Evolutionary conservation across 2,329 filamentous ascomycete species (phyloP).

Genomic region (Colletotrichum spaethianum): DNA sequence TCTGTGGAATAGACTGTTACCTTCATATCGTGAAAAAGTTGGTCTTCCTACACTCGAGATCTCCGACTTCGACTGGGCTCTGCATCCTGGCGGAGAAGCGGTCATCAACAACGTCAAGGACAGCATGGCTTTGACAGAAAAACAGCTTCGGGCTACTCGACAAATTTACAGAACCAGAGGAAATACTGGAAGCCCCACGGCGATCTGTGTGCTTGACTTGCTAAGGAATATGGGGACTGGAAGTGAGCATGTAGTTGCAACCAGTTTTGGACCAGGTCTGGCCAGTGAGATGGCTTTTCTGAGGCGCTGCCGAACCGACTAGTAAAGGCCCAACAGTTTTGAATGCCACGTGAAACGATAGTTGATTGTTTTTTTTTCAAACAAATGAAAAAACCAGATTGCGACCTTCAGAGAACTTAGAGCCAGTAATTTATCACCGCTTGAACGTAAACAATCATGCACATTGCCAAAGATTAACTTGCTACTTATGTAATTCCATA

Average conservation of each 20-base stretch:
- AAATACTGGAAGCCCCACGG: constrained; percentile 25
- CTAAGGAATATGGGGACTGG: constrained; percentile 21
- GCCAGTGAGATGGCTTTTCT: constrained; percentile 31
- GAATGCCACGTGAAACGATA: too few relatives aligned
- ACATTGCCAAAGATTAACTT: too few relatives aligned
- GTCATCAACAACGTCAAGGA: constrained; percentile 25
- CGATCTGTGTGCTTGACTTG: constrained; percentile 22
- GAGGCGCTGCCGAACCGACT: constrained; percentile 1
- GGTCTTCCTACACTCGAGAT: constrained; percentile 1
- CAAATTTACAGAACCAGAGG: constrained; percentile 19
- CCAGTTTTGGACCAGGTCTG: constrained; percentile 25
- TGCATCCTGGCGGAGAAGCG: constrained; percentile 22
- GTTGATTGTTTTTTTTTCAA: too few relatives aligned
- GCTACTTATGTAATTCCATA: too few relatives aligned
- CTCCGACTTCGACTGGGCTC: constrained; percentile 23
- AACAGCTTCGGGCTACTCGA: constrained; percentile 24
- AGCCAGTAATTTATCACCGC: too few relatives aligned
- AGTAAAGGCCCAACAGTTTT: too few relatives aligned
- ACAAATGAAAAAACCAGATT: too few relatives aligned
- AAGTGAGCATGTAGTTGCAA: constrained; percentile 21
- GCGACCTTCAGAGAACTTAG: too few relatives aligned
- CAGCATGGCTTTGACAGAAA: constrained; percentile 13
- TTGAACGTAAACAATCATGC: too few relatives aligned
- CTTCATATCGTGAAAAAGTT: constrained; percentile 15
- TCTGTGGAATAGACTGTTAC: constrained; percentile 9